phyloP scores from a whole-genome alignment of 2,329 filamentous ascomycete species.

The Aspergillus intermedius region DNA sequence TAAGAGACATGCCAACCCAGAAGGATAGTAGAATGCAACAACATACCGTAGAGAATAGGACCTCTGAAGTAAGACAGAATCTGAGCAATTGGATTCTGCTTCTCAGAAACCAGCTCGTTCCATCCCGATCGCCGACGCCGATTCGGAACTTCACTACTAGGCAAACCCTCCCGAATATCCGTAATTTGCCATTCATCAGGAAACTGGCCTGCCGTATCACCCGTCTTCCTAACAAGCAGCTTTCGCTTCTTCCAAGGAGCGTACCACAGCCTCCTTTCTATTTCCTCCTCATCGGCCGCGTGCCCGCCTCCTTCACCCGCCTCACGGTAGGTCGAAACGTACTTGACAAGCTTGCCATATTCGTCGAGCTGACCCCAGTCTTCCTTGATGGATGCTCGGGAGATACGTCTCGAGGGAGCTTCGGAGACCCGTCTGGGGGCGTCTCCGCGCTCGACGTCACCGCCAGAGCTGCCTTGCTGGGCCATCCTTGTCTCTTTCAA shows the following conservation, averaged over 20 bases:
- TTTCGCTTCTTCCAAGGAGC: slow-evolving; percentile 48
- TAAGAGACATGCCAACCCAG: slow-evolving; percentile 9
- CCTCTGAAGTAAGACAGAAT: slow-evolving; percentile 69
- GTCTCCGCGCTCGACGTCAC: slow-evolving; percentile 13
- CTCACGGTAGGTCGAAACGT: slow-evolving; percentile 61
- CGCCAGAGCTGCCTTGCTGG: slow-evolving; percentile 10
- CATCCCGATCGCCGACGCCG: slow-evolving; percentile 61
- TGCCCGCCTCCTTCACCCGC: slow-evolving; percentile 37
- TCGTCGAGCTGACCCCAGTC: slow-evolving; percentile 46
- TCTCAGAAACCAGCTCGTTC: slow-evolving; percentile 72
- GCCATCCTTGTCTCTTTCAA: not conserved
- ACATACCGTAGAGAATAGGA: slow-evolving; percentile 68
- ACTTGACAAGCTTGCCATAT: slow-evolving; percentile 61
- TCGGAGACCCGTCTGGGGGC: slow-evolving; percentile 21
- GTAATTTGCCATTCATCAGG: slow-evolving; percentile 64
- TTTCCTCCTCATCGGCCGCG: slow-evolving; percentile 24
- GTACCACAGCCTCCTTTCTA: slow-evolving; percentile 53
- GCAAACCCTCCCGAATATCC: slow-evolving; percentile 60
- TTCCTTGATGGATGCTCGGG: slow-evolving; percentile 28
- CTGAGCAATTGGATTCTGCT: slow-evolving; percentile 67
- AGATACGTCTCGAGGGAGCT: slow-evolving; percentile 24
- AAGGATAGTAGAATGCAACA: not conserved
- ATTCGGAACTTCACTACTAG: slow-evolving; percentile 50
- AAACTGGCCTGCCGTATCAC: slow-evolving; percentile 33
- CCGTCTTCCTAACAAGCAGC: slow-evolving; percentile 19